Percentiles rank a stretch among this genome's conserved stretches.
phyloP scores from a whole-genome alignment of 2,329 filamentous ascomycete genomes.

The Cercospora sp. region DNA sequence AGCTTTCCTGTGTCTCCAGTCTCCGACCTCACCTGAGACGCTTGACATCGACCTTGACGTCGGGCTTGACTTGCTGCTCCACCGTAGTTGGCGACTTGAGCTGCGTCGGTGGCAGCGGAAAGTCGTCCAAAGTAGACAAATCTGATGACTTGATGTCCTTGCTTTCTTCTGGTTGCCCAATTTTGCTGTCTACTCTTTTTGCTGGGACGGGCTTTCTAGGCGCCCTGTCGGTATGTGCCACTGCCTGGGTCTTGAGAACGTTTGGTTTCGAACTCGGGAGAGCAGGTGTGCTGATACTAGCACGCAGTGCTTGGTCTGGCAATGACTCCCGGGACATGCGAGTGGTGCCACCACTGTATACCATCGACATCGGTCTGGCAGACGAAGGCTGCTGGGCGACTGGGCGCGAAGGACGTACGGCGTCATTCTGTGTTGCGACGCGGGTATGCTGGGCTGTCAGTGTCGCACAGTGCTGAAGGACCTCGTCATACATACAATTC shows the following conservation, averaged over 20 bases:
- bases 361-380: background rate
- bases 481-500: background rate
- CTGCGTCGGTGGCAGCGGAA: background rate
- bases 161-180: background rate
- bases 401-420: background rate
- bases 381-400: background rate
- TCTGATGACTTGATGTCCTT: background rate
- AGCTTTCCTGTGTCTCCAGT: no score
- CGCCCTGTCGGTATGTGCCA: background rate
- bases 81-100: background rate
- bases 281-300: background rate
- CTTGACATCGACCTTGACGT: background rate
- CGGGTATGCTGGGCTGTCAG: background rate
- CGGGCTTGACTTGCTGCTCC: background rate
- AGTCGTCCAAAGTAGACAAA: background rate
- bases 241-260: background rate
- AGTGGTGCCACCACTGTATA: background rate
- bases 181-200: conserved; percentile 1
- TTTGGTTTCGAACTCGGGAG: background rate
- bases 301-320: background rate
- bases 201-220: background rate
- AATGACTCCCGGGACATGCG: background rate
- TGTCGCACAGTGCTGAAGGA: background rate
- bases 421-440: background rate
- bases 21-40: background rate